phyloP scores from a whole-genome alignment of 1,284 basidiomycete genomes.

The Ustilago lituana region DNA sequence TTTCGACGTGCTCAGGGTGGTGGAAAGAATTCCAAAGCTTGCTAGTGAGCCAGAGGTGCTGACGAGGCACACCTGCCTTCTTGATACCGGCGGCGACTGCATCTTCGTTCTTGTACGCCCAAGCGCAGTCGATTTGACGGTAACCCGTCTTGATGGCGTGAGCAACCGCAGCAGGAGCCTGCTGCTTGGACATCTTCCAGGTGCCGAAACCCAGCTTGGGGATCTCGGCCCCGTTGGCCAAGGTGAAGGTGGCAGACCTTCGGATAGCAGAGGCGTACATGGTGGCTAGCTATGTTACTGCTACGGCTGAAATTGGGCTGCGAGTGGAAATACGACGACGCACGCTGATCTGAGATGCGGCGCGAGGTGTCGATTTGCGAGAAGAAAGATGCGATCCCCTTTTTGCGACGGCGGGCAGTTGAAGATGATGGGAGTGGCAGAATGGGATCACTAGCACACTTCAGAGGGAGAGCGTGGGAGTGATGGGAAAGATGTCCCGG shows the following conservation, averaged over 20 bases:
- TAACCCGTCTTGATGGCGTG: slow-evolving; percentile 60
- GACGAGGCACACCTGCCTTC: slow-evolving; percentile 77
- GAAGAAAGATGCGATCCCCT: slow-evolving; percentile 9
- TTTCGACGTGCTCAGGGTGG: slow-evolving; percentile 69
- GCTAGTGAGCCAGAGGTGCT: slow-evolving; percentile 83
- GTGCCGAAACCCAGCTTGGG: slow-evolving; percentile 61
- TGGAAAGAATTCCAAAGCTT: slow-evolving; percentile 81
- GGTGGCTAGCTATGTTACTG: background rate
- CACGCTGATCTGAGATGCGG: no score
- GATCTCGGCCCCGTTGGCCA: slow-evolving; percentile 59
- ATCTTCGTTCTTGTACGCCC: slow-evolving; percentile 76
- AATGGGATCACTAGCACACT: slow-evolving; percentile 7
- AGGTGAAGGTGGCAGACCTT: slow-evolving; percentile 50
- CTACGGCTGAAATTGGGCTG: slow-evolving; percentile 3
- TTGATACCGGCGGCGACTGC: slow-evolving; percentile 83
- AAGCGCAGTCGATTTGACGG: slow-evolving; percentile 59
- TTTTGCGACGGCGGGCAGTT: background rate
- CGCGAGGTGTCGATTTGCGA: background rate
- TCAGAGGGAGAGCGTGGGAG: background rate
- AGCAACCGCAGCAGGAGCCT: slow-evolving; percentile 71
- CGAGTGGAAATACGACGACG: background rate
- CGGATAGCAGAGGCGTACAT: slow-evolving; percentile 56
- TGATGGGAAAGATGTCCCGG: slow-evolving; percentile 3
- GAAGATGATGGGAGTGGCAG: background rate
- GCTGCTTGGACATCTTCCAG: slow-evolving; percentile 58